These are phyloP conservation scores for Saturnispora besseyi DNA, from an alignment of 805 yeast species.

Conservation along the genomic window DNA sequence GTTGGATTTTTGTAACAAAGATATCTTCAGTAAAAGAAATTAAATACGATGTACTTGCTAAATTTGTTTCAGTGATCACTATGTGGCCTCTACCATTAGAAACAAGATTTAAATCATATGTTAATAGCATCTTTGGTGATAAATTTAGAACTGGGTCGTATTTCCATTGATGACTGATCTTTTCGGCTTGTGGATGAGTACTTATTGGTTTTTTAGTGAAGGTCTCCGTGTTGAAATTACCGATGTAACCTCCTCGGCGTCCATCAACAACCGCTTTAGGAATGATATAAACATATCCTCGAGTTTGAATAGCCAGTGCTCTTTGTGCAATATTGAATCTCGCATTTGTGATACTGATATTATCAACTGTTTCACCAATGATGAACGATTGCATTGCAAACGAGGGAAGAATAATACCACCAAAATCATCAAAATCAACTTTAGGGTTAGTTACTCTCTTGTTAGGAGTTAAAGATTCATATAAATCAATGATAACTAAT, in stretches of 20 bases:
- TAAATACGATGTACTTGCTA: slow-evolving; percentile 75
- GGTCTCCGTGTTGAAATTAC: slow-evolving; percentile 33
- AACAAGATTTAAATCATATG: slow-evolving; percentile 42
- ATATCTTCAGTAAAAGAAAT: slow-evolving; percentile 61
- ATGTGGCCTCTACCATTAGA: slow-evolving; percentile 22
- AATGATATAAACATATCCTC: slow-evolving; percentile 56
- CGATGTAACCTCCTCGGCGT: slow-evolving; percentile 38
- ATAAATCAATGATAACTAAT: slow-evolving; percentile 68
- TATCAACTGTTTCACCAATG: slow-evolving; percentile 38
- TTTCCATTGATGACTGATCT: slow-evolving; percentile 48
- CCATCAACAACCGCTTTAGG: slow-evolving; percentile 66
- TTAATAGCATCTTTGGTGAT: slow-evolving; percentile 39
- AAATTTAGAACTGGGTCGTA: slow-evolving; percentile 56
- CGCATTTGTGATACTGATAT: slow-evolving; percentile 48
- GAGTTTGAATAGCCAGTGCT: slow-evolving; percentile 50
- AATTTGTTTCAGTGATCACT: slow-evolving; percentile 47
- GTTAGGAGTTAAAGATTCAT: slow-evolving; percentile 54
- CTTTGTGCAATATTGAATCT: slow-evolving; percentile 61
- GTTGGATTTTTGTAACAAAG: slow-evolving; percentile 69
- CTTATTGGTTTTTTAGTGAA: slow-evolving; percentile 24
- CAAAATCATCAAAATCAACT: slow-evolving; percentile 14
- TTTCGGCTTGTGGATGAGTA: slow-evolving; percentile 28
- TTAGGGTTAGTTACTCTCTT: slow-evolving; percentile 23
- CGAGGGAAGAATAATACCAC: slow-evolving; percentile 33
- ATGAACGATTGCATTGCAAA: slow-evolving; percentile 49